phyloP scores from a whole-genome alignment of 2,329 filamentous ascomycete genomes.

The Paraphaeosphaeria sporulosa region DNA sequence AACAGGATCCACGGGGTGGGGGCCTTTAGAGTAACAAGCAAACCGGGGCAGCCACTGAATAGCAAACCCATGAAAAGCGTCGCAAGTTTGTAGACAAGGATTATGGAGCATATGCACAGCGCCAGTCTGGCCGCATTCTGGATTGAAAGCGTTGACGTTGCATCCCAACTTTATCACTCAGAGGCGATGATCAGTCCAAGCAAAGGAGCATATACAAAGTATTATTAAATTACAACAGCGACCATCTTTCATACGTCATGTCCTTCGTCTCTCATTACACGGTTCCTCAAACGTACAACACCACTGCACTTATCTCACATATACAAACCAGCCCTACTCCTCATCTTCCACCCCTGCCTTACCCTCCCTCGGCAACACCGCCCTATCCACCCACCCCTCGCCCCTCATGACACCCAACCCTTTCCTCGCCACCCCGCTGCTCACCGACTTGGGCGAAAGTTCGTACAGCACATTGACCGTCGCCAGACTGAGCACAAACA shows the following conservation, averaged over 20 bases:
- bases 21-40: too few species aligned
- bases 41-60: too few species aligned
- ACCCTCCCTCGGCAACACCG: conserved; percentile 22
- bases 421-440: conserved; percentile 73
- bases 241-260: neutral
- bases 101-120: too few species aligned
- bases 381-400: conserved; percentile 76
- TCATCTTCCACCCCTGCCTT: conserved; percentile 19
- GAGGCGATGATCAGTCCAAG: neutral
- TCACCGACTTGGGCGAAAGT: conserved; percentile 71
- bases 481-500: conserved; percentile 82
- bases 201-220: neutral
- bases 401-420: conserved; percentile 76
- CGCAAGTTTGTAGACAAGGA: too few species aligned
- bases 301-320: neutral
- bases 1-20: too few species aligned
- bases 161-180: neutral
- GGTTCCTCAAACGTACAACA: neutral
- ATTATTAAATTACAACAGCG: neutral
- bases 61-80: too few species aligned
- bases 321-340: neutral
- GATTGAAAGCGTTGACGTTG: too few species aligned
- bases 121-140: too few species aligned
- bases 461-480: conserved; percentile 82
- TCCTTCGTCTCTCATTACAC: neutral